Evolutionary conservation across 2,329 filamentous ascomycete genomes (phyloP).

Genomic region (Trichoderma gracile): DNA sequence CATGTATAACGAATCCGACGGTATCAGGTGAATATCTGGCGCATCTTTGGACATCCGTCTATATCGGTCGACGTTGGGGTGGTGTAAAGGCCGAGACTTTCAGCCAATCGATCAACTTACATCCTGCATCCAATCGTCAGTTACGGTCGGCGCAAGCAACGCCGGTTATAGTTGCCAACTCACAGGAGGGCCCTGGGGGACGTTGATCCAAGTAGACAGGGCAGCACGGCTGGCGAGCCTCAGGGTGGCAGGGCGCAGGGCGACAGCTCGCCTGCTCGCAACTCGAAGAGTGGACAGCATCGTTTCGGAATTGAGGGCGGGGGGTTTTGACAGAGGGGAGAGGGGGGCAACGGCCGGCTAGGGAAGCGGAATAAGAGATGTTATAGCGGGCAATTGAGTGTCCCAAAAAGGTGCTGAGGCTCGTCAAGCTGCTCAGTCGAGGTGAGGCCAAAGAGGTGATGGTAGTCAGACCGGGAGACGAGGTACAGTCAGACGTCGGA

Average conservation of each 20-base stretch:
- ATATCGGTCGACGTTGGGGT: not conserved
- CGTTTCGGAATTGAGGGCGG: conserved; percentile 17
- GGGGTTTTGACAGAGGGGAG: conserved; percentile 3
- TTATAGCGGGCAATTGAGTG: conserved; percentile 20
- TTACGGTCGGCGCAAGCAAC: not conserved
- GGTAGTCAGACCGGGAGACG: conserved; percentile 11
- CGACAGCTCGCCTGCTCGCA: conserved; percentile 51
- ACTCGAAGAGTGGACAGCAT: conserved; percentile 61
- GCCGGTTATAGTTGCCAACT: conserved; percentile 41
- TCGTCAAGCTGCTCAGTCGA: conserved; percentile 8
- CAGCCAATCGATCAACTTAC: conserved; percentile 36
- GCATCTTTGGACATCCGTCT: not conserved
- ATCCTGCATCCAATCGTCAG: conserved; percentile 38
- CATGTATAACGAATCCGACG: too few relatives aligned
- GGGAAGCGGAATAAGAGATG: not conserved
- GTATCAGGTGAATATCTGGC: not conserved
- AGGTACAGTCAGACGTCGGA: conserved; percentile 22
- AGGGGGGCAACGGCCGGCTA: not conserved
- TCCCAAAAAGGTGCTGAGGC: not conserved
- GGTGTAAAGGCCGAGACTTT: too few relatives aligned
- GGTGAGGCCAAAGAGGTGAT: not conserved
- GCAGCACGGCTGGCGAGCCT: conserved; percentile 54
- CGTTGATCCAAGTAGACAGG: conserved; percentile 80
- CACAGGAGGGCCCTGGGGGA: conserved; percentile 93
- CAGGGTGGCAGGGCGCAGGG: conserved; percentile 43